A percentile compares a stretch with the other conserved stretches of the same genome.
phyloP scores from a whole-genome alignment of 2,329 filamentous ascomycete species.

The Aspergillus sp. region DNA sequence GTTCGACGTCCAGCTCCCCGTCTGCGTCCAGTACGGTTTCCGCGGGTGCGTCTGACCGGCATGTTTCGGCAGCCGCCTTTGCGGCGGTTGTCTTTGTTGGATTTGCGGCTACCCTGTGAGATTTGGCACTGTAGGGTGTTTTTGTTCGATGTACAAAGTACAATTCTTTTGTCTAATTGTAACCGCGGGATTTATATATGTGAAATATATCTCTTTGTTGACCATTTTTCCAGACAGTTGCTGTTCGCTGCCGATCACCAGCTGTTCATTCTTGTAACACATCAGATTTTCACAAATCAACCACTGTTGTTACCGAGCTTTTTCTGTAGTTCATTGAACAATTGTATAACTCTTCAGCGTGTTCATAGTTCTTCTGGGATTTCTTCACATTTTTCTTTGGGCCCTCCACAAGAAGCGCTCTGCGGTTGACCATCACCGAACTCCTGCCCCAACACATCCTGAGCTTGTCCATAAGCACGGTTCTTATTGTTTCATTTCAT shows the following conservation, averaged over 20 bases:
- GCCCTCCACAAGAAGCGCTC: too few relatives aligned
- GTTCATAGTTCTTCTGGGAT: too few relatives aligned
- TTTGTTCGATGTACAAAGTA: neutral
- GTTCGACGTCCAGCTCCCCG: slow-evolving; percentile 5
- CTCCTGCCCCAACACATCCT: too few relatives aligned
- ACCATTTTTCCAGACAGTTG: neutral
- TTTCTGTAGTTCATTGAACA: too few relatives aligned
- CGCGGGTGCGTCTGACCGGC: slow-evolving; percentile 22
- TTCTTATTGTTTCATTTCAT: too few relatives aligned
- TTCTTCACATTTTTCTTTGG: too few relatives aligned
- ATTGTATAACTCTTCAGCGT: too few relatives aligned
- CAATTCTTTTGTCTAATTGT: neutral
- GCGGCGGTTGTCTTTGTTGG: slow-evolving; percentile 36
- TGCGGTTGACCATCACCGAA: too few relatives aligned
- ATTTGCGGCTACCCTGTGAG: slow-evolving; percentile 32
- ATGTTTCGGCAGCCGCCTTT: slow-evolving; percentile 30
- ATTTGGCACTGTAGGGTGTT: too few relatives aligned
- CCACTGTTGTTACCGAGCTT: too few relatives aligned
- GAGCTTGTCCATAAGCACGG: too few relatives aligned
- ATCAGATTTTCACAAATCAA: neutral
- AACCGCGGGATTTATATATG: neutral
- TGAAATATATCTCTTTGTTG: neutral
- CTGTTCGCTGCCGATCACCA: too few relatives aligned
- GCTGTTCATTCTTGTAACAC: neutral
- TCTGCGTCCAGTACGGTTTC: slow-evolving; percentile 5